These are phyloP conservation scores for Populus tomentosa DNA, from an alignment of 441 rosid species.

Conservation along the genomic window DNA sequence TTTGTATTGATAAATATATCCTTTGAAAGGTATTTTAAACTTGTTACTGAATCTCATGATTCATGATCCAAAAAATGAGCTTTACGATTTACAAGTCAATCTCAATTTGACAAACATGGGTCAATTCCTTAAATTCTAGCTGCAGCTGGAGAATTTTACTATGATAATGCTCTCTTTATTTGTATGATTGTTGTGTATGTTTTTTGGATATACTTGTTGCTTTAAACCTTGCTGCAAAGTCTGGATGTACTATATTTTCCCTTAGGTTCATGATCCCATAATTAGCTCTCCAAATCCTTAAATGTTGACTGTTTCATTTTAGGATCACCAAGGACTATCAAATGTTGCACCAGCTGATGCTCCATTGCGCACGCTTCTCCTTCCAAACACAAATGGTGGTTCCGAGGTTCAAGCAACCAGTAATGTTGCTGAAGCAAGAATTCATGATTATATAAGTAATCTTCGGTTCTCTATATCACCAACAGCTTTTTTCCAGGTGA, in stretches of 20 bases:
- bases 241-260: neutral
- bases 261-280: neutral
- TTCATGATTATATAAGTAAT: slow-evolving; percentile 74
- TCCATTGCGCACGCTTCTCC: slow-evolving; percentile 50
- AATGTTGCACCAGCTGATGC: slow-evolving; percentile 88
- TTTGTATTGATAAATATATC: neutral
- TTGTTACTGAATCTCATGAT: too few species aligned
- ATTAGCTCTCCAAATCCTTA: neutral
- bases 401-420: slow-evolving; percentile 22
- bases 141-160: too few species aligned
- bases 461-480: slow-evolving; percentile 86
- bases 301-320: slow-evolving; percentile 13
- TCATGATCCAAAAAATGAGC: too few species aligned
- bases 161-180: neutral
- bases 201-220: neutral
- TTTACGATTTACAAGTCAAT: too few species aligned
- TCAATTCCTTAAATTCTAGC: too few species aligned
- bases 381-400: slow-evolving; percentile 38
- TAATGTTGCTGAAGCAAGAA: slow-evolving; percentile 60
- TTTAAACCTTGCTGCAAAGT: neutral
- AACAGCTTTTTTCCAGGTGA: slow-evolving; percentile 90
- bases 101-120: too few species aligned
- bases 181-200: neutral
- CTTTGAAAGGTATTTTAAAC: neutral
- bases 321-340: slow-evolving; percentile 97